Percentiles rank a stretch among this genome's conserved stretches.
Evolutionary conservation across 305 asterid species (phyloP).

Genomic region (Fraxinus xanthoxyloides): DNA sequence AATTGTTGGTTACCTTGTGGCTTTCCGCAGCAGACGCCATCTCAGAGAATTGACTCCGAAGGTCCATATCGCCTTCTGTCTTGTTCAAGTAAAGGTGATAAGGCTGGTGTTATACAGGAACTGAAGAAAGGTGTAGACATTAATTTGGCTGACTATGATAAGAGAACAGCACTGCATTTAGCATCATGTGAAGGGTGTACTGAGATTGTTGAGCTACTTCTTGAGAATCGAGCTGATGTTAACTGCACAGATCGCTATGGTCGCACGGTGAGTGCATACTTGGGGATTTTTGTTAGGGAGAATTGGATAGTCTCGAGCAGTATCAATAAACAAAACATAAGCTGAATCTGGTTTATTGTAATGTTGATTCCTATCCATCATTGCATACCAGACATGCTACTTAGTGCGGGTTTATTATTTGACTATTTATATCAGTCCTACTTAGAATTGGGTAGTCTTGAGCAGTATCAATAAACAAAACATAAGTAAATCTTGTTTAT

Average conservation of each 20-base stretch:
- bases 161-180: conserved; percentile 65
- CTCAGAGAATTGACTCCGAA: conserved; percentile 34
- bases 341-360: background rate
- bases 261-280: conserved; percentile 53
- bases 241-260: conserved; percentile 71
- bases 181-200: conserved; percentile 67
- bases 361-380: background rate
- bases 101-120: conserved; percentile 55
- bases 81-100: conserved; percentile 61
- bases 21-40: conserved; percentile 29
- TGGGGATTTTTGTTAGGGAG: background rate
- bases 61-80: conserved; percentile 54
- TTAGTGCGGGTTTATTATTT: background rate
- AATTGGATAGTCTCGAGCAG: background rate
- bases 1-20: background rate
- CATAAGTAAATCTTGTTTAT: background rate
- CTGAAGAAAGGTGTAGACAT: conserved; percentile 49
- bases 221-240: conserved; percentile 58
- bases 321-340: background rate
- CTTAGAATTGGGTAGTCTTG: background rate
- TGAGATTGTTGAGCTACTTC: conserved; percentile 51
- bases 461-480: background rate
- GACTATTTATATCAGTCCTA: background rate
- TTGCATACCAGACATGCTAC: background rate
- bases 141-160: conserved; percentile 61